phyloP scores from a whole-genome alignment of 129 eudicot genomes.

The Scalesia atractyloides region DNA sequence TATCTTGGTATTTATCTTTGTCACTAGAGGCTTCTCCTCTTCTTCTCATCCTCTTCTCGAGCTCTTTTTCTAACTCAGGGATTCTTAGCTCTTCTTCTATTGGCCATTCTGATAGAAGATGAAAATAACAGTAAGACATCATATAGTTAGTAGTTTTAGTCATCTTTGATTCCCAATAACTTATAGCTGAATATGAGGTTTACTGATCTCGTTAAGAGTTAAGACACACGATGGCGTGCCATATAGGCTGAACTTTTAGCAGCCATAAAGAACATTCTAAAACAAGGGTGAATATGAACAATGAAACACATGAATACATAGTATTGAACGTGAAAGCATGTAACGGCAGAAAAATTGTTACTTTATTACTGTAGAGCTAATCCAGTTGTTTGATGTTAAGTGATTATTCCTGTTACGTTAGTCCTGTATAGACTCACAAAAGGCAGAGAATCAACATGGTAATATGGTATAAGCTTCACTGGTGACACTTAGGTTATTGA shows the following conservation, averaged over 20 bases:
- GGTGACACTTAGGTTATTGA: background rate
- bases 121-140: conserved; percentile 11
- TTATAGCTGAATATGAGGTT: conserved; percentile 2
- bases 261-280: background rate
- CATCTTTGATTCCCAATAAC: background rate
- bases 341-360: background rate
- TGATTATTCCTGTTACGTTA: conserved; percentile 3
- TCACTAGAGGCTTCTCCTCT: conserved; percentile 69
- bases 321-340: conserved; percentile 4
- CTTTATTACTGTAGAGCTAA: background rate
- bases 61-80: conserved; percentile 75
- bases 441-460: background rate
- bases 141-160: background rate
- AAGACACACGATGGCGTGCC: background rate
- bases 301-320: background rate
- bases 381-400: background rate
- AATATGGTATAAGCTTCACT: background rate
- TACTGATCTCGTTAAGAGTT: background rate
- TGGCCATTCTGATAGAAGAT: conserved; percentile 49
- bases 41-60: conserved; percentile 65
- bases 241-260: background rate
- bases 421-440: conserved; percentile 5
- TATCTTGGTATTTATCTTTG: conserved; percentile 49
- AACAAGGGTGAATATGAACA: background rate
- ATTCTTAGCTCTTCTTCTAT: conserved; percentile 60